A percentile compares a stretch with the other conserved stretches of the same genome.
These are phyloP conservation scores for Wickerhamomyces queroliae DNA, from an alignment of 805 yeast genomes.

Conservation along the genomic window DNA sequence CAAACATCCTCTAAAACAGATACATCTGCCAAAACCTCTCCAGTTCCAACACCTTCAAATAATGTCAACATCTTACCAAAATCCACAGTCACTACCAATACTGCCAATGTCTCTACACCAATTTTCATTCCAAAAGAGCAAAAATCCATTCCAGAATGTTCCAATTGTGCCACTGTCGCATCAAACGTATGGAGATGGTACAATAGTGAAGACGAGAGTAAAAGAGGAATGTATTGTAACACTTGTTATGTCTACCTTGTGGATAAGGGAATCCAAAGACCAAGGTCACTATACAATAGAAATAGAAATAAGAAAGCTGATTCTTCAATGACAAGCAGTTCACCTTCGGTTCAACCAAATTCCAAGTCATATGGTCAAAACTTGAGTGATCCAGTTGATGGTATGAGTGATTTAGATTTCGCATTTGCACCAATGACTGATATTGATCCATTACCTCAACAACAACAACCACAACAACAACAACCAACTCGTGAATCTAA, in stretches of 20 bases:
- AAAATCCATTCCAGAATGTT: conserved; percentile 7
- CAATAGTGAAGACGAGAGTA: conserved; percentile 16
- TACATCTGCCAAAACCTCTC: background rate
- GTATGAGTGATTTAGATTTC: conserved; percentile 29
- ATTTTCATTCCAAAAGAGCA: conserved; percentile 7
- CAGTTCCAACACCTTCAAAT: background rate
- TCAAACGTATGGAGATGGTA: conserved; percentile 24
- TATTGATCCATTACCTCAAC: conserved; percentile 23
- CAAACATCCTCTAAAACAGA: background rate
- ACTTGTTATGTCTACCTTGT: conserved; percentile 18
- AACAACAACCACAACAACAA: background rate
- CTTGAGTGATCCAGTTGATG: conserved; percentile 30
- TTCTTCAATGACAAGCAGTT: conserved; percentile 14
- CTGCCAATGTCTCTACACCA: background rate
- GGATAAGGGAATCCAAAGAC: conserved; percentile 21
- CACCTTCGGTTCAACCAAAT: conserved; percentile 15
- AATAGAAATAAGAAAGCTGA: conserved; percentile 2
- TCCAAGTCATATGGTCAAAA: conserved; percentile 7
- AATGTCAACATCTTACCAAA: conserved; percentile 1
- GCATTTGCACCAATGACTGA: conserved; percentile 23
- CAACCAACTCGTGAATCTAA: background rate
- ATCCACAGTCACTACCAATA: background rate
- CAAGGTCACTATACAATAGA: conserved; percentile 12
- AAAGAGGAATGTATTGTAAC: conserved; percentile 21
- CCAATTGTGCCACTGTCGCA: conserved; percentile 20